These are phyloP conservation scores for Yamadazyma triangularis DNA, from an alignment of 1,139 yeast genomes.

Conservation along the genomic window DNA sequence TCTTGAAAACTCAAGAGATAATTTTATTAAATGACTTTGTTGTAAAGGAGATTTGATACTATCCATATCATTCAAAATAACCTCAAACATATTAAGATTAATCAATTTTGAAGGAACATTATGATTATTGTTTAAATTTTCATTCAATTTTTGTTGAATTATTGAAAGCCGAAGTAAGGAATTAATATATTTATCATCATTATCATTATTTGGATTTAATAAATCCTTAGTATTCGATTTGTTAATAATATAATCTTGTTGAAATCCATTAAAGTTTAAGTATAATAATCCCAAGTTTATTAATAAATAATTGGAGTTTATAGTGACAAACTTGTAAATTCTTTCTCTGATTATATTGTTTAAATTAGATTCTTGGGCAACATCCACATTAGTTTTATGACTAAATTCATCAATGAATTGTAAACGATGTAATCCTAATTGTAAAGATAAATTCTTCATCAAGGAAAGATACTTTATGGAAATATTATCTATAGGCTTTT, in stretches of 20 bases:
- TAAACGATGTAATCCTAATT: conserved; percentile 42
- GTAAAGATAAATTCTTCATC: conserved; percentile 38
- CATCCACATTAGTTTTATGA: conserved; percentile 36
- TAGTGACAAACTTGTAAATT: conserved; percentile 41
- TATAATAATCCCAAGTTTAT: conserved; percentile 38
- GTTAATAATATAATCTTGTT: conserved; percentile 40
- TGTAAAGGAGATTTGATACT: conserved; percentile 14
- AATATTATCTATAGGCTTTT: conserved; percentile 31
- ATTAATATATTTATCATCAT: conserved; percentile 33
- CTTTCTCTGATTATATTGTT: conserved; percentile 39
- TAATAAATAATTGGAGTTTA: conserved; percentile 44
- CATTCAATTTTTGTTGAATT: conserved; percentile 40
- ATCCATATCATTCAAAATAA: conserved; percentile 30
- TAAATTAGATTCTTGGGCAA: conserved; percentile 29
- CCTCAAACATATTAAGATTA: conserved; percentile 42
- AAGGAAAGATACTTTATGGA: conserved; percentile 37
- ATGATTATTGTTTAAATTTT: conserved; percentile 26
- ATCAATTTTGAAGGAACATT: conserved; percentile 27
- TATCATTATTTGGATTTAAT: conserved; percentile 6
- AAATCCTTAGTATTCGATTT: conserved; percentile 28
- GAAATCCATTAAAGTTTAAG: conserved; percentile 35
- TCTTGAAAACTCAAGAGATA: conserved; percentile 37
- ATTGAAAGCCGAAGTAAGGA: conserved; percentile 37
- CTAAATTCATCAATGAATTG: conserved; percentile 43
- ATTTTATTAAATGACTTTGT: conserved; percentile 22